Evolutionary conservation across 1,284 basidiomycete genomes (phyloP), one percentile per base, ranked within the genome.

Genomic region (Amylostereum chailletii): DNA sequence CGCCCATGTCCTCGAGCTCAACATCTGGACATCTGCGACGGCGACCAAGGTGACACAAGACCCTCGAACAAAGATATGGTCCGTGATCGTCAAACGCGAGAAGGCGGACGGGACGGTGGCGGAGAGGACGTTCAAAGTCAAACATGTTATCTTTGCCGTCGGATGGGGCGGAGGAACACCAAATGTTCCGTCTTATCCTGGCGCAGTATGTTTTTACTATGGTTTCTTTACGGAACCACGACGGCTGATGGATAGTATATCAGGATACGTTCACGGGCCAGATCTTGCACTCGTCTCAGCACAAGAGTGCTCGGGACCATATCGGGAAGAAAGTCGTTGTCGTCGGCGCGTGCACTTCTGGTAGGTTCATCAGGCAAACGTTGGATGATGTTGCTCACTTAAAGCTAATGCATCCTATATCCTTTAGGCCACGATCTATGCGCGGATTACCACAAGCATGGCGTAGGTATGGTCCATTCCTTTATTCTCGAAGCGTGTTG

Each of bases 21-120:
- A 82, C 62, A 70, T 81, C 29, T 86, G 84, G 83, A 78, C 75
- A 1, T 75, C 76, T 5, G 70, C 78, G 0, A 72, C 62, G 2
- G 68, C 81, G 5, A 68, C 60, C 1, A 61, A 61, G 11, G 71
- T 74, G 3, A 55, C 60, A 5, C 76, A 74, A 55, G 71, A 79
- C 55, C 62, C 65, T 19, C 57, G 62, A 11, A 72, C 69, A 33
- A 62, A 70, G 26, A 71, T 69, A 51, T 86, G 81, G 83, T 59
- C 69, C 37, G 75, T 85, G 10, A 71, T 63, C 3, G 68, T 84
- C 10, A 58, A 70, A 49, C 67, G 66, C 26, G 60, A 56, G 2
- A 70, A 74, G 43, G 73, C 69, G 2, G 57, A 64, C 2, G 65
- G 70, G 40, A 70, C 76, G 4, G 60, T 65, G 2, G 57, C 64